Conservation (phyloP, 345 rosid genomes). For the Eucalyptus microcorys region DNA sequence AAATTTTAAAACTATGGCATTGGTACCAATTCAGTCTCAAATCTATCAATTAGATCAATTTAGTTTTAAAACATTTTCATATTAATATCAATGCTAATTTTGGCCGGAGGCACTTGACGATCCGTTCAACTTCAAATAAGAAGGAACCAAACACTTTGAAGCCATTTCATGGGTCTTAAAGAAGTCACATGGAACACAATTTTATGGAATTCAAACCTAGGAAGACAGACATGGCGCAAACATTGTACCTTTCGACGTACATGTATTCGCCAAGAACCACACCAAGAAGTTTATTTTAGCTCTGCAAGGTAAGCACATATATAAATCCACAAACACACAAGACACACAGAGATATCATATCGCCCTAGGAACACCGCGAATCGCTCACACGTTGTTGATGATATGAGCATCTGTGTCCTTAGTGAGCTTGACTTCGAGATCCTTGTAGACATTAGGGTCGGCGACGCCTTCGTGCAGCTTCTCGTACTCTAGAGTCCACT, state of each 20-base stretch:
- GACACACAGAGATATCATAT: background rate
- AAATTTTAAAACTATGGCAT: no score
- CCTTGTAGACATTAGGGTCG: background rate
- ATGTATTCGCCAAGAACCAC: background rate
- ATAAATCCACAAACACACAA: background rate
- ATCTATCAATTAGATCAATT: no score
- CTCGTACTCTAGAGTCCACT: slow-evolving; percentile 6
- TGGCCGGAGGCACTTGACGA: background rate
- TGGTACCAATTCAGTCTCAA: no score
- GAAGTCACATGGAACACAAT: background rate
- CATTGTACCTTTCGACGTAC: background rate
- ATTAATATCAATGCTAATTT: no score
- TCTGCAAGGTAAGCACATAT: background rate
- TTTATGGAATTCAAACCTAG: background rate
- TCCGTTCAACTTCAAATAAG: background rate
- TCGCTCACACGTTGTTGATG: background rate
- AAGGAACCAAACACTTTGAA: background rate
- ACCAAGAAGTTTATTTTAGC: background rate
- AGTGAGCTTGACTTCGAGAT: background rate
- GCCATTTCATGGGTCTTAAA: background rate
- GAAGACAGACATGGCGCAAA: background rate
- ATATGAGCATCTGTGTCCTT: background rate
- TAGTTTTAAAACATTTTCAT: no score
- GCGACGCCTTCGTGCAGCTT: background rate
- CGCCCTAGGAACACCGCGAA: background rate